Base-by-base conservation (phyloP, 495 filamentous ascomycete species). In the Lasiosphaeris hirsuta region DNA sequence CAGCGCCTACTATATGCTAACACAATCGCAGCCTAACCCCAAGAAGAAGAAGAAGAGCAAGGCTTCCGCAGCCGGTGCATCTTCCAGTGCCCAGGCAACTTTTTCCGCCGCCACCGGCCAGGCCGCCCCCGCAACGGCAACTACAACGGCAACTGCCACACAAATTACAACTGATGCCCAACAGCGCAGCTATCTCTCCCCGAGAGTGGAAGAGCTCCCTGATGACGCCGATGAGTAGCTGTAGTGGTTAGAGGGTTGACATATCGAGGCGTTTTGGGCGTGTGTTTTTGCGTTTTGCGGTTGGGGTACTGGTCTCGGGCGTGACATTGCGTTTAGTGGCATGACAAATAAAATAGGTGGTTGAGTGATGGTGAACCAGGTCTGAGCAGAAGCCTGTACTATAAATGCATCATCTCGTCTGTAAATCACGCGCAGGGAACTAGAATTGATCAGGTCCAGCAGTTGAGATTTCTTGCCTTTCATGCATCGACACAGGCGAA, bases 41-140 rank as follows among this genome's bases (percentile, higher is more conserved):
- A 80, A 82, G 54, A 88, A 88, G 75, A 82, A 84, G 64, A 86
- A 84, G 75, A 86, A 86, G 75, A 75, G 78, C 70, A 78, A 78
- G 59, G 64, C 70, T 13, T 70, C 67, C 35, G 18, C 67, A 1
- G 63, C 69, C 11, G 23, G 2, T 2, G 23, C 23, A 30, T 73
- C 74, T 33, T 69, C 76, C 2, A 75, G 62, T 40, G 73, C 76
- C 41, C 71, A 70, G 36, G 64, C 73, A 10, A 66, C 69, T 19
- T 74, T 81, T 52, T 71, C 75, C 13, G 68, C 73, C 39, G 69
- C 72, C 15, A 75, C 80, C 17, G 78, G 79, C 37, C 79, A 85
- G 51, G 66, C 81, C 34, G 65, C 81, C 39, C 79, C 84, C 0
- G 77, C 83, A 10, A 79, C 79, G 10, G 84, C 83, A 9, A 83